Base-by-base conservation (phyloP, 805 yeast genomes). In the Candida chilensis region DNA sequence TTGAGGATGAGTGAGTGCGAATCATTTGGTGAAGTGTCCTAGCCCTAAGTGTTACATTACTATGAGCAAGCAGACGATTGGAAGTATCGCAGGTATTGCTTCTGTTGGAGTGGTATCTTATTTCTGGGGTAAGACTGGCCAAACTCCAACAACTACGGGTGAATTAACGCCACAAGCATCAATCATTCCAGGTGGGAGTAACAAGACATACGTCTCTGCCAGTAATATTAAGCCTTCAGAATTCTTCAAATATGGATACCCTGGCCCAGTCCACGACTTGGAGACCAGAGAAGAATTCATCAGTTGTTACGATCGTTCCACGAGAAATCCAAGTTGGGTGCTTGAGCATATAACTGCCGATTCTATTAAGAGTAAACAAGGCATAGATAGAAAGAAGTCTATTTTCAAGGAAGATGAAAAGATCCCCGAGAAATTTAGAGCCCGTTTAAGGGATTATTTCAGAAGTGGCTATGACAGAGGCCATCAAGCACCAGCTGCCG, bases 401-500 rank as follows among this genome's bases (percentile, higher is more conserved):
- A 67, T 81, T 3, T 92, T 92, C 61, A 75, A 63, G 45, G 98
- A 92, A 61, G 96, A 92, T 50, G 94, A 83, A 48, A 44, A 49
- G 9, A 72, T 92, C 24, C 98, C 98, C 0, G 53, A 54, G 17
- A 68, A 61, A 44, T 92, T 86, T 52, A 68, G 96, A 41, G 90
- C 79, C 2, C 63, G 70, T 31, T 61, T 92, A 33, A 68, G 77
- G 37, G 97, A 92, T 55, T 92, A 82, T 52, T 92, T 90, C 64
- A 71, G 97, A 43, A 78, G 92, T 19, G 98, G 98, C 1, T 92
- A 85, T 54, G 98, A 92, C 53, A 64, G 97, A 40, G 98, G 98
- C 5, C 98, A 92, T 55, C 86, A 84, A 45, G 96, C 95, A 0
- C 96, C 98, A 3, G 98, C 98, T 4, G 97, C 97, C 0, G 83